Conservation (phyloP, 495 filamentous ascomycete genomes). For the Penicillium odoratum region DNA sequence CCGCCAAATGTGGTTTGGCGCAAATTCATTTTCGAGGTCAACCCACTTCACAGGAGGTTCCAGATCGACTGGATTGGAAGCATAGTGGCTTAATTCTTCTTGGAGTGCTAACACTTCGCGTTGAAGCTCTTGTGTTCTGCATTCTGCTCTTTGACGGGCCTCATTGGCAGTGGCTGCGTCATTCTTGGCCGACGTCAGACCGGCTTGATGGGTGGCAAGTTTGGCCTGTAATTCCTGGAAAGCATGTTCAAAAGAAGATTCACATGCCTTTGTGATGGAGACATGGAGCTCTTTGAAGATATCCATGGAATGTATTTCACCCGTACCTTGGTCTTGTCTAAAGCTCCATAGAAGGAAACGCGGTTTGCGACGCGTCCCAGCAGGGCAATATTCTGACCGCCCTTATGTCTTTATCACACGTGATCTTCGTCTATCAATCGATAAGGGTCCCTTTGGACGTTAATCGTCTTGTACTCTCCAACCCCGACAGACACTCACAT, state of each 20-base stretch:
- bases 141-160: slow-evolving; percentile 20
- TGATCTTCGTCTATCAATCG: slow-evolving; percentile 16
- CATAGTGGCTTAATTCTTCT: slow-evolving; percentile 23
- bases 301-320: slow-evolving; percentile 32
- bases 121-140: slow-evolving; percentile 28
- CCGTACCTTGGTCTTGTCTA: background rate
- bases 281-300: slow-evolving; percentile 36
- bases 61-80: slow-evolving; percentile 13
- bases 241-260: slow-evolving; percentile 34
- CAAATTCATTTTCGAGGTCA: slow-evolving; percentile 31
- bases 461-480: slow-evolving; percentile 9
- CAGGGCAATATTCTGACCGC: slow-evolving; percentile 11
- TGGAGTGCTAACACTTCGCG: slow-evolving; percentile 25
- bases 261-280: slow-evolving; percentile 32
- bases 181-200: slow-evolving; percentile 22
- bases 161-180: slow-evolving; percentile 24
- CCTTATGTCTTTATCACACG: slow-evolving; percentile 1
- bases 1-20: slow-evolving; percentile 26
- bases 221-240: slow-evolving; percentile 29
- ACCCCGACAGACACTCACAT: background rate
- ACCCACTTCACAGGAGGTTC: slow-evolving; percentile 6
- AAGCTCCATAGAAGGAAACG: background rate
- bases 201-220: slow-evolving; percentile 24
- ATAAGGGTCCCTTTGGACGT: slow-evolving; percentile 23
- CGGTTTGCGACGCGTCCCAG: slow-evolving; percentile 14